Conservation (phyloP, 257 asterid genomes). For the Ophiorrhiza pumila region DNA sequence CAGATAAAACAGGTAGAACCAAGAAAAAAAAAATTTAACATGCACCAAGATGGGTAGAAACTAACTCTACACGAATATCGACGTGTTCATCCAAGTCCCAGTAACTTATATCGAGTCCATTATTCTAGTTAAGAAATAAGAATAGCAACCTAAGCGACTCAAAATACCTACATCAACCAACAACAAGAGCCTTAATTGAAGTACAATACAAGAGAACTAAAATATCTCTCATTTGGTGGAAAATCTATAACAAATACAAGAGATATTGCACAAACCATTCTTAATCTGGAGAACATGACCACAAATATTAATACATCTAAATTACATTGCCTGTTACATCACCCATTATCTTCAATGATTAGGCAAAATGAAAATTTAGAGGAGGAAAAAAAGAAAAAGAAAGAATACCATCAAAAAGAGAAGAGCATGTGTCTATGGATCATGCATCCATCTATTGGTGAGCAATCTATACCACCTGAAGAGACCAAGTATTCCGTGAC, state of each 20-base stretch:
- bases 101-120: neutral
- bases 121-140: neutral
- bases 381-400: conserved; percentile 24
- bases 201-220: conserved; percentile 23
- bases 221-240: conserved; percentile 23
- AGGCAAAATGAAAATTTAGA: conserved; percentile 29
- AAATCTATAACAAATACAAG: conserved; percentile 32
- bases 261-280: conserved; percentile 41
- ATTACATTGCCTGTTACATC: conserved; percentile 44
- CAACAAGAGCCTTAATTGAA: neutral
- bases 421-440: conserved; percentile 15
- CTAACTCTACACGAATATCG: neutral
- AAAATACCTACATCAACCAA: neutral
- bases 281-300: conserved; percentile 30
- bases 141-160: neutral
- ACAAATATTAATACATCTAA: conserved; percentile 38
- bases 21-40: neutral
- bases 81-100: neutral
- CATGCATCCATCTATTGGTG: conserved; percentile 26
- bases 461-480: conserved; percentile 15
- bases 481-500: conserved; percentile 9
- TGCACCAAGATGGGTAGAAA: neutral
- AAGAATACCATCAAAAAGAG: conserved; percentile 34
- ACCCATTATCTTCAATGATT: conserved; percentile 27
- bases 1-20: neutral